phyloP scores from a whole-genome alignment of 1,284 basidiomycete species.

The Caloboletus inedulis region DNA sequence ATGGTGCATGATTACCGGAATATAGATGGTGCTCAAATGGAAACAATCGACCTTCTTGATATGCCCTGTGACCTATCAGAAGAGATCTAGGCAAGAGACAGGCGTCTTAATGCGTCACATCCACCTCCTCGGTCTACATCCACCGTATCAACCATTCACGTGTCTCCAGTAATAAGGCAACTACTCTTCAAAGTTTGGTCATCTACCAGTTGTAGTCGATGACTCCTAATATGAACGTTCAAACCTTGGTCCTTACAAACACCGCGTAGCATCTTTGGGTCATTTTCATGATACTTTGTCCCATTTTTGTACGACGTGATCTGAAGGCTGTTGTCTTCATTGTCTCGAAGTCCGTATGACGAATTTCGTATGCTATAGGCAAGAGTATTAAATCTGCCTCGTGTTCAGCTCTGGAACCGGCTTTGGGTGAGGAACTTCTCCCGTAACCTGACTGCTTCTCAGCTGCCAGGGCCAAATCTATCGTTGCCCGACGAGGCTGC shows the following conservation, averaged over 20 bases:
- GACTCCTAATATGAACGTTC: conserved; percentile 10
- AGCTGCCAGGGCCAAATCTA: conserved; percentile 13
- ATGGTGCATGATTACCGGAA: conserved; percentile 4
- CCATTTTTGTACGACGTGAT: conserved; percentile 16
- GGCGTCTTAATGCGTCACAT: conserved; percentile 10
- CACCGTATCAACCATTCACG: conserved; percentile 9
- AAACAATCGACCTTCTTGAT: conserved; percentile 10
- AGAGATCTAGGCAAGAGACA: conserved; percentile 9
- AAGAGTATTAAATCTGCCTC: conserved; percentile 18
- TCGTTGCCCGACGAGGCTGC: neutral
- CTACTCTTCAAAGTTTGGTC: conserved; percentile 10
- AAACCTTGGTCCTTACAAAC: conserved; percentile 20
- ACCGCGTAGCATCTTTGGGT: conserved; percentile 17
- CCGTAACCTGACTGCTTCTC: conserved; percentile 2
- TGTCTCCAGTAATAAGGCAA: conserved; percentile 19
- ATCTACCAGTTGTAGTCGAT: conserved; percentile 4
- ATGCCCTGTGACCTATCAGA: conserved; percentile 7
- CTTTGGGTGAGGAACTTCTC: conserved; percentile 10
- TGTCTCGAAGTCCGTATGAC: conserved; percentile 16
- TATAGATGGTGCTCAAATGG: conserved; percentile 3
- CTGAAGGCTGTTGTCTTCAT: conserved; percentile 13
- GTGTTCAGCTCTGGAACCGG: conserved; percentile 16
- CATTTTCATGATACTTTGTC: conserved; percentile 2
- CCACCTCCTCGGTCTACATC: conserved; percentile 29
- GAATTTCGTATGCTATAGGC: conserved; percentile 7